These are phyloP conservation scores for Bathelium albidoporum DNA, from an alignment of 495 filamentous ascomycete genomes.

Conservation along the genomic window DNA sequence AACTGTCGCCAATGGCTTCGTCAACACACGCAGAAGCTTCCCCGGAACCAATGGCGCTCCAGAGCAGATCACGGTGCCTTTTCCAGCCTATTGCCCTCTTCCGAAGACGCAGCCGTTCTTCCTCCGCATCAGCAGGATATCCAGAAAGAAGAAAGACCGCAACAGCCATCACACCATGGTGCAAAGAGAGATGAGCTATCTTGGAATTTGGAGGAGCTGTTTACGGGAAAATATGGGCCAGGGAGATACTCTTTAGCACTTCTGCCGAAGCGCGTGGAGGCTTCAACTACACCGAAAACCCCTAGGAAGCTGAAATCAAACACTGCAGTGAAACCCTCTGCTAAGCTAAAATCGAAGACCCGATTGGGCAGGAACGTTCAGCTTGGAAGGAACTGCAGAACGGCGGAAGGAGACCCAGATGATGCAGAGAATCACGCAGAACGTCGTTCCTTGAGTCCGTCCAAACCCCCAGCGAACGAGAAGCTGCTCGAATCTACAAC, in stretches of 20 bases:
- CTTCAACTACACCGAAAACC: background rate
- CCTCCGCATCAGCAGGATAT: background rate
- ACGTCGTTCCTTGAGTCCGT: background rate
- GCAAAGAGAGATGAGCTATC: background rate
- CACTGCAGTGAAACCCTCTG: background rate
- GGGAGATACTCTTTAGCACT: background rate
- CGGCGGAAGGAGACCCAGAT: background rate
- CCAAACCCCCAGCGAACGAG: background rate
- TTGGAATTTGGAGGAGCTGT: conserved; percentile 1
- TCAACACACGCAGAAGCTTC: conserved; percentile 2
- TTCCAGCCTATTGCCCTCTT: background rate
- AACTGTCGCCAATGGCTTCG: conserved; percentile 18
- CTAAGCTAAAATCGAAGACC: too few relatives aligned
- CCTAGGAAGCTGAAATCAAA: background rate
- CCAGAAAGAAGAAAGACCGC: background rate
- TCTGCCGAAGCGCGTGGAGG: background rate
- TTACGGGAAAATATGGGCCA: background rate
- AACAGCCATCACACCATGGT: background rate
- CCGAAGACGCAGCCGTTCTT: background rate
- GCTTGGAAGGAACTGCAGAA: background rate
- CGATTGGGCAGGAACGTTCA: too few relatives aligned
- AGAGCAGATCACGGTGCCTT: background rate
- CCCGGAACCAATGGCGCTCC: conserved; percentile 17
- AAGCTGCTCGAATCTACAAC: conserved; percentile 8
- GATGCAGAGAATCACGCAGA: background rate